Base-by-base conservation (phyloP, 2,329 filamentous ascomycete species). In the Colletotrichum trifolii region DNA sequence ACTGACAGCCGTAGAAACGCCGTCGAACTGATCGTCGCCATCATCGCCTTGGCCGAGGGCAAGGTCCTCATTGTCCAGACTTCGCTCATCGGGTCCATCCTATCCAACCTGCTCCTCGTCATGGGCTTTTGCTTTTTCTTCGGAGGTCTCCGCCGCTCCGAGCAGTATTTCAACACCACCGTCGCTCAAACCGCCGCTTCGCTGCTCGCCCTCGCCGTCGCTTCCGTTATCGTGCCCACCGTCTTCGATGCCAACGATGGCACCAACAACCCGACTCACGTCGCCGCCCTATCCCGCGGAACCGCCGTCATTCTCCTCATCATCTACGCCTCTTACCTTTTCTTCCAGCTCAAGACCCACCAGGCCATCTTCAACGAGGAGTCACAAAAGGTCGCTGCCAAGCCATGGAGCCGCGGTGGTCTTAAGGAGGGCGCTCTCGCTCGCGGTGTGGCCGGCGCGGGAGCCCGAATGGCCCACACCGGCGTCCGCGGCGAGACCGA, bases 41-140 rank as follows among this genome's bases (percentile, higher is more conserved):
- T 97, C 70, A 91, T 97, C 70, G 94, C 94, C 1, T 80, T 97
- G 50, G 80, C 86, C 35, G 86, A 96, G 65, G 76, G 85, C 55
- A 87, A 97, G 77, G 87, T 96, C 33, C 81, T 91, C 39, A 96
- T 98, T 66, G 94, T 97, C 7, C 93, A 97, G 77, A 97, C 94
- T 0, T 97, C 94, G 0, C 83, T 98, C 35, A 92, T 97, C 67
- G 94, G 94, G 60, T 94, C 91, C 76, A 97, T 97, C 76, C 82
- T 97, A 25, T 97, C 94, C 46, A 97, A 97, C 75, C 78, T 98
- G 64, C 85, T 97, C 4, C 86, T 97, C 12, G 93, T 97, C 55
- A 82, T 97, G 82, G 94, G 93, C 60, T 96, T 94, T 88, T 96
- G 90, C 75, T 97, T 96, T 83, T 96, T 97, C 81, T 90, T 92